A percentile compares a stretch with the other conserved stretches of the same genome.
phyloP scores from a whole-genome alignment of 208 protist genomes.

The Giardia duodenalis region DNA sequence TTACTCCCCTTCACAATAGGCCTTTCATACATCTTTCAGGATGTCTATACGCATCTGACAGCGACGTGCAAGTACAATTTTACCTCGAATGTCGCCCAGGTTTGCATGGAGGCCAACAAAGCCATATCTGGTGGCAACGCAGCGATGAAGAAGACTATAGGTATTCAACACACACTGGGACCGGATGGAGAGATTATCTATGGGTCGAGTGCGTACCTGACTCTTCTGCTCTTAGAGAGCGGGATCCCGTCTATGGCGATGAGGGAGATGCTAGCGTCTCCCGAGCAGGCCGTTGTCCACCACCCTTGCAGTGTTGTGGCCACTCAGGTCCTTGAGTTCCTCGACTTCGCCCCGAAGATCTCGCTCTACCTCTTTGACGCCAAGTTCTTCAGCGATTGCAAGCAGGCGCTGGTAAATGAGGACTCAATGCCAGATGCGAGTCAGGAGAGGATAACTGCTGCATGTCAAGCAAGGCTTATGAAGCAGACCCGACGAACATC shows the following conservation, averaged over 20 bases:
- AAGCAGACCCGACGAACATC: not conserved
- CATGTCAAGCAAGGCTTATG: not conserved
- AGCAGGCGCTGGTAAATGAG: not conserved
- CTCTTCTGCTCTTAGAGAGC: not conserved
- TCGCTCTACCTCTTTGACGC: not conserved
- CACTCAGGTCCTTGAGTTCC: not conserved
- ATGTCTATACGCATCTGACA: conserved; percentile 10
- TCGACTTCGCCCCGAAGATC: not conserved
- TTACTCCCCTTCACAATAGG: conserved; percentile 3
- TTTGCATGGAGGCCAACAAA: not conserved
- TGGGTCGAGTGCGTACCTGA: not conserved
- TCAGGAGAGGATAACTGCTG: not conserved
- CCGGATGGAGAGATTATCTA: not conserved
- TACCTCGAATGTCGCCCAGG: not conserved
- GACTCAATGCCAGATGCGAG: not conserved
- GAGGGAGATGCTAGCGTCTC: not conserved
- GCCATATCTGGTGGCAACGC: not conserved
- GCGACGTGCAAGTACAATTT: not conserved
- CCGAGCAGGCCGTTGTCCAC: not conserved
- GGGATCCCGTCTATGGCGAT: not conserved
- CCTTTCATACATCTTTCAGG: conserved; percentile 13
- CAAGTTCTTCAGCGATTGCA: not conserved
- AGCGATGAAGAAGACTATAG: not conserved
- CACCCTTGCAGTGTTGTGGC: not conserved
- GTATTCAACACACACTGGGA: not conserved